Base-by-base conservation (phyloP, 768 basidiomycete genomes). In the Dendrothele bispora region DNA sequence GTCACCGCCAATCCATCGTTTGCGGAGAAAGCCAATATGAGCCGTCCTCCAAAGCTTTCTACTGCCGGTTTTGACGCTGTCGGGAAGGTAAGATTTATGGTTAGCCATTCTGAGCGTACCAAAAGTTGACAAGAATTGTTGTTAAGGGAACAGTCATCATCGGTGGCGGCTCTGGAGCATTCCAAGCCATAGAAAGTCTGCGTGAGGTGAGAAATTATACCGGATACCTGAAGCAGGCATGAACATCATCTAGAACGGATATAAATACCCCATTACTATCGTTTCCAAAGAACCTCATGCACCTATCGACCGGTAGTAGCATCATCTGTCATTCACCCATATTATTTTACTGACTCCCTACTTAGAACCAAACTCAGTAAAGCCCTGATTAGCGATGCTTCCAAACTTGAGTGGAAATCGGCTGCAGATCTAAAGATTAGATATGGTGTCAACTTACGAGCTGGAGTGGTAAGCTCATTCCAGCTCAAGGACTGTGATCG, bases 191-290 rank as follows among this genome's bases (percentile, higher is more conserved):
- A 37, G 89, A 93, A 64, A 87, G 89, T 61, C 67, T 95, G 58
- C 72, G 91, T 53, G 87, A 91, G 80, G 89, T 88, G 72, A 53
- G 29, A 25, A 22, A 21, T 21, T 24, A 32, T 34, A 28, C 36
- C n/a, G 18, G 43, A 37, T 36, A 26, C 25, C 21, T 43, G 22
- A 40, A 41, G 41, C 30, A 39, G 50, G 43, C 4, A 17, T 7
- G 55, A n/a, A n/a, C n/a, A n/a, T n/a, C n/a, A n/a, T n/a, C n/a
- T n/a, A 94, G 88, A 77, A 90, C 59, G 88, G 86, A 4, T 97
- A 82, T 69, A 70, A 74, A 27, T 84, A 79, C n/a, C 74, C 82
- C 4, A 88, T 97, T 60, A 88, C 83, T 3, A 68, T 95, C 43
- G 64, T 95, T 21, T 80, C 86, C n/a, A 83, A 84, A 58, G 94